These are phyloP conservation scores for Pontederia paniculata DNA, from an alignment of 176 grass and related monocot genomes.

Conservation along the genomic window DNA sequence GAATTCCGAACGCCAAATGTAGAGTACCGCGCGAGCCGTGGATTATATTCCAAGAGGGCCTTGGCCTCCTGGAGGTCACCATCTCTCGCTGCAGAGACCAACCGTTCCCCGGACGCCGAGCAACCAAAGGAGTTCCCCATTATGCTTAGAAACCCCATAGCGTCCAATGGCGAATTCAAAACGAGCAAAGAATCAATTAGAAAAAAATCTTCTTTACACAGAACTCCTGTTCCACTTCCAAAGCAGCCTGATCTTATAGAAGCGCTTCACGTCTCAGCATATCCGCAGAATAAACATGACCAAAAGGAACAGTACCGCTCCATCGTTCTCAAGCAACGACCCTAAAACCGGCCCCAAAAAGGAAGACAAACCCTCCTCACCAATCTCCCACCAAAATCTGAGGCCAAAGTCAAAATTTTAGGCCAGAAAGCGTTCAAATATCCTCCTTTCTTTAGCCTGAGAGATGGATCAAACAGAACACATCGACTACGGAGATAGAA, in stretches of 20 bases:
- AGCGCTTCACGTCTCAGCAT: no score
- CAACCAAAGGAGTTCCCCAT: conserved; percentile 96
- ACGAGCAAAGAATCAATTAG: background rate
- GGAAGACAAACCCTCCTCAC: no score
- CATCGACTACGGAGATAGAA: background rate
- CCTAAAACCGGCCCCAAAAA: no score
- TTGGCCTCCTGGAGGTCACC: conserved; percentile 85
- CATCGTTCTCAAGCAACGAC: no score
- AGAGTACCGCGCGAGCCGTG: conserved; percentile 73
- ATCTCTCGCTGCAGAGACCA: conserved; percentile 85
- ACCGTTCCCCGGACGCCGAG: conserved; percentile 82
- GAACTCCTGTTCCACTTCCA: background rate
- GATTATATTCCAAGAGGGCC: conserved; percentile 80
- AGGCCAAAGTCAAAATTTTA: no score
- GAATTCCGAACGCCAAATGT: conserved; percentile 86
- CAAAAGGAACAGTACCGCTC: no score
- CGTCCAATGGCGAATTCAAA: conserved; percentile 20
- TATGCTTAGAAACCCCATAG: conserved; percentile 90
- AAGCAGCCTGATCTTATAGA: background rate
- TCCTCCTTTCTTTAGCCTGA: no score
- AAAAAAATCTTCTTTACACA: background rate
- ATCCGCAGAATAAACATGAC: no score
- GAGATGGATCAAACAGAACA: background rate
- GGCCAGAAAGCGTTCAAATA: no score
- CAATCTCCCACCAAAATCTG: no score